These are phyloP conservation scores for Eucalyptus lansdowneana DNA, from an alignment of 345 rosid genomes.

Conservation along the genomic window DNA sequence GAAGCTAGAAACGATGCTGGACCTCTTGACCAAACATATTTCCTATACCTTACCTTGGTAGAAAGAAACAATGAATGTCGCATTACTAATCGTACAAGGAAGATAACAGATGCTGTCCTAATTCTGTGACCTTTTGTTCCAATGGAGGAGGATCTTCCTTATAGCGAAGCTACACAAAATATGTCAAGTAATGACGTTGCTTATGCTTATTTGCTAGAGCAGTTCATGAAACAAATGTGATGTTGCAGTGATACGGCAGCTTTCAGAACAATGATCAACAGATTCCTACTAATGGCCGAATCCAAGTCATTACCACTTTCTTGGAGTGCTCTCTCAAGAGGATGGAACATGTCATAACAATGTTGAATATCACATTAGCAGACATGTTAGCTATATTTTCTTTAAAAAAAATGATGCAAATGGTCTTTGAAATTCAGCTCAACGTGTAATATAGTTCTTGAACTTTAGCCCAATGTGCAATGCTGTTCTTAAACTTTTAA, in stretches of 20 bases:
- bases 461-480: no score
- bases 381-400: neutral
- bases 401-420: neutral
- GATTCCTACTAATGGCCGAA: neutral
- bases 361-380: neutral
- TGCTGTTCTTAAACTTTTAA: fast-evolving
- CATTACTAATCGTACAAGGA: neutral
- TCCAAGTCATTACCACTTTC: neutral
- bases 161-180: neutral
- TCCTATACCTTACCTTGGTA: neutral
- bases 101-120: neutral
- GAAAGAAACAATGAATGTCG: neutral
- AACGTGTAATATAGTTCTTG: fast-evolving
- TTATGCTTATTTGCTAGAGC: neutral
- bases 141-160: neutral
- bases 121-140: neutral
- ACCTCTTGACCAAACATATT: neutral
- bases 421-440: neutral
- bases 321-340: neutral
- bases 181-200: neutral
- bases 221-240: neutral
- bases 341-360: neutral
- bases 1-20: neutral
- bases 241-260: neutral
- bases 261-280: neutral